Evolutionary conservation across 805 yeast genomes (phyloP).

Genomic region (Wickerhamiella occidentalis): DNA sequence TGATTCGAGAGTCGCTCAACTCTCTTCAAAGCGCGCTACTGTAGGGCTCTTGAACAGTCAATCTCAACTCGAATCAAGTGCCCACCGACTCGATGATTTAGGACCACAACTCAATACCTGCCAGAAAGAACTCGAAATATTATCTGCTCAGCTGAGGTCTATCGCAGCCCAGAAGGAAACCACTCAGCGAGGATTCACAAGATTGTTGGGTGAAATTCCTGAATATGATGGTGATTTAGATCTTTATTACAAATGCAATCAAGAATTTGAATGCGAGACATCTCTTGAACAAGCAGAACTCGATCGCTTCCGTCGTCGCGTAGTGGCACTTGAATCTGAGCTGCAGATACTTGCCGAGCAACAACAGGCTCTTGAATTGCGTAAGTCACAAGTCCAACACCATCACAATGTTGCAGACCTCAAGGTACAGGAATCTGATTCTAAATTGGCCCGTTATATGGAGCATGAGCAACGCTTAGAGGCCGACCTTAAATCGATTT

Average conservation of each 20-base stretch:
- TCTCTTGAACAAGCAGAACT: conserved; percentile 16
- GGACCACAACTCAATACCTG: conserved; percentile 1
- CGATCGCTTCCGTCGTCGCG: conserved; percentile 14
- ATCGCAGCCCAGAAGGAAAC: conserved; percentile 23
- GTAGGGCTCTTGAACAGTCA: not conserved
- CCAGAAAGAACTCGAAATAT: conserved; percentile 14
- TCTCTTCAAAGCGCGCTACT: not conserved
- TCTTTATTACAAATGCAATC: conserved; percentile 10
- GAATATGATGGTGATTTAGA: conserved; percentile 4
- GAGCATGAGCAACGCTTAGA: not conserved
- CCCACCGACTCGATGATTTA: not conserved
- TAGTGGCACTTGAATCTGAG: conserved; percentile 11
- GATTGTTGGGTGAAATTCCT: not conserved
- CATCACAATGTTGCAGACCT: conserved; percentile 3
- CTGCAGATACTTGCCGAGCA: conserved; percentile 9
- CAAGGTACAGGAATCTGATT: conserved; percentile 10
- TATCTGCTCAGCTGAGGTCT: conserved; percentile 14
- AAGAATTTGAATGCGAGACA: conserved; percentile 11
- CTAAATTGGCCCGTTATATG: not conserved
- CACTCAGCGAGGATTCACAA: not conserved
- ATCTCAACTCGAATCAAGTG: not conserved
- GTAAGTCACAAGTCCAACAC: not conserved
- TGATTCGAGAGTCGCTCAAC: not conserved
- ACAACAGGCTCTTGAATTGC: not conserved
- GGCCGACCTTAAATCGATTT: conserved; percentile 15